Base-by-base conservation (phyloP, 352 stramenopile species). In the Aphanomyces euteiches region DNA sequence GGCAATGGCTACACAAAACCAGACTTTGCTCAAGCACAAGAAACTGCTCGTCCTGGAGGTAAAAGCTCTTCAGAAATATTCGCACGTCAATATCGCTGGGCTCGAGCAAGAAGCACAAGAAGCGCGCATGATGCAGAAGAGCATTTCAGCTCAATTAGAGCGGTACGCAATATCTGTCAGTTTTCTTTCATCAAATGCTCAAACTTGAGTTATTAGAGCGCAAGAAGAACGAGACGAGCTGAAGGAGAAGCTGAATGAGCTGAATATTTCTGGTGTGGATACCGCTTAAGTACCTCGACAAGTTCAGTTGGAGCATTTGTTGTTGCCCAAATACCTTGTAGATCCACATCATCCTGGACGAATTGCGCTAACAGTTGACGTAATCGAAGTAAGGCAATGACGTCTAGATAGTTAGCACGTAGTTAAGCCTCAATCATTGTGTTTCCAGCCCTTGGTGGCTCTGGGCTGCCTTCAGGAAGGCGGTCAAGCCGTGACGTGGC, bases 61-160 rank as follows among this genome's bases (percentile, higher is more conserved):
- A 34, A 91, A 91, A 73, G 73, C 78, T 0, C 63, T 89, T 47
- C 81, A 88, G 68, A 83, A 83, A 37, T 91, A 81, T 39, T 85
- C 80, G 17, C 79, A 91, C 28, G 77, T 87, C 48, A 91, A 89
- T 53, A 37, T 91, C 43, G 72, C 80, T 15, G 79, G 78, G 21
- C 73, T 91, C 2, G 76, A 89, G 19, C 82, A 88, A 56, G 83
- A 91, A 56, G 83, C 83, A 5, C 78, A 89, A 36, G 83, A 91
- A 48, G 83, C 83, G 13, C 77, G 83, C 41, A 91, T 91, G 83
- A 78, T 91, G 69, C 83, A 91, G 19, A 70, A 70, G 40, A 64
- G 54, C 17, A 19, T 70, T 3, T 5, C 64, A n/a, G 34, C 28
- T n/a, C 53, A 70, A 34, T 38, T 70, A 7, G 64, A 54, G 34